These are phyloP conservation scores for Gossypium laxum DNA, from an alignment of 441 rosid species.

Conservation along the genomic window DNA sequence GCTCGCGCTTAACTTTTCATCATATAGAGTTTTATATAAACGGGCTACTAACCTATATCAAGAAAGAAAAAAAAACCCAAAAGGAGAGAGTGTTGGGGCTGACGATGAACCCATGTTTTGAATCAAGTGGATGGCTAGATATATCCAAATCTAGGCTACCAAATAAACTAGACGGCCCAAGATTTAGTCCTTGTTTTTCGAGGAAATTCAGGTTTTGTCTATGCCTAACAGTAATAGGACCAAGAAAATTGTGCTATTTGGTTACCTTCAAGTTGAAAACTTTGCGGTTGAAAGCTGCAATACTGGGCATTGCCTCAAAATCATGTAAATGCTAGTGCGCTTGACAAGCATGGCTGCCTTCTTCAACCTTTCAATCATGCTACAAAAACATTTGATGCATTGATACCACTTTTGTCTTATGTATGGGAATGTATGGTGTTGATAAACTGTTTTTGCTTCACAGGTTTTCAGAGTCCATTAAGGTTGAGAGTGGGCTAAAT, in stretches of 20 bases:
- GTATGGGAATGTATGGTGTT: not conserved
- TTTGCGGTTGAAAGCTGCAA: not conserved
- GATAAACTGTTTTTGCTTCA: constrained; percentile 1
- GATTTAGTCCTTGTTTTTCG: not conserved
- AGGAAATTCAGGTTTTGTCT: not conserved
- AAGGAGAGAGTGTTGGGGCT: not conserved
- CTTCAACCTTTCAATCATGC: constrained; percentile 26
- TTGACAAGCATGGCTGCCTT: constrained; percentile 36
- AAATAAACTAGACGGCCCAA: not conserved
- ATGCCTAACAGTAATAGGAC: not conserved
- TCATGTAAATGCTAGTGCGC: constrained; percentile 17
- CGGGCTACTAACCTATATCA: not conserved
- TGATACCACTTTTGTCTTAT: constrained; percentile 24
- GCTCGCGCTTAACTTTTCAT: too few species aligned
- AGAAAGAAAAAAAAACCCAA: not conserved
- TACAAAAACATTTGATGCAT: constrained; percentile 27
- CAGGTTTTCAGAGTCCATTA: constrained; percentile 48
- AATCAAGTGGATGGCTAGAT: not conserved
- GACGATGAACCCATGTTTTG: not conserved
- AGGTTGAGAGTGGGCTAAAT: constrained; percentile 14
- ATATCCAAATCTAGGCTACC: not conserved
- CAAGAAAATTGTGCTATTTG: not conserved
- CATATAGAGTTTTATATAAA: too few species aligned
- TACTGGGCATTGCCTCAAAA: not conserved
- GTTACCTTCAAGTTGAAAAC: not conserved